These are phyloP conservation scores for Aspergillus sergii DNA, from an alignment of 2,329 filamentous ascomycete species.

Conservation along the genomic window DNA sequence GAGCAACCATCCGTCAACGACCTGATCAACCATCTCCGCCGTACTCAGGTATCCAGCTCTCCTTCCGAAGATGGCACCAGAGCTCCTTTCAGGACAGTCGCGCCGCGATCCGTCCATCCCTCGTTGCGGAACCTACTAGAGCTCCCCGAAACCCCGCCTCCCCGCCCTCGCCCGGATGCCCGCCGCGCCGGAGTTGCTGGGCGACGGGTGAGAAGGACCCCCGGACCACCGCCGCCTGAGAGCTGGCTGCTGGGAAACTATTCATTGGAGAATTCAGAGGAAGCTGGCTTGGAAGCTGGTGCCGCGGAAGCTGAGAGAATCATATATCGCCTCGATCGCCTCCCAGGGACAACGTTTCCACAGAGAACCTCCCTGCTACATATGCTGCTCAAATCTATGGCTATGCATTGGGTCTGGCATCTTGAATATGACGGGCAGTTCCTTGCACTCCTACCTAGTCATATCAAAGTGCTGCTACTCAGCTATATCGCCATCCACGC, in stretches of 20 bases:
- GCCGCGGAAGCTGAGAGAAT: slow-evolving; percentile 22
- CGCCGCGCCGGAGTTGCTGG: slow-evolving; percentile 36
- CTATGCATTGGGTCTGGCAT: slow-evolving; percentile 59
- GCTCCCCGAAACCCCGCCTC: slow-evolving; percentile 46
- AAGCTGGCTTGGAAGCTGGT: slow-evolving; percentile 16
- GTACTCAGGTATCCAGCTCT: slow-evolving; percentile 38
- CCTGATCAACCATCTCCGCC: slow-evolving; percentile 50
- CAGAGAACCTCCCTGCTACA: slow-evolving; percentile 51
- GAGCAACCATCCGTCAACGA: slow-evolving; percentile 48
- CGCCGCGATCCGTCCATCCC: slow-evolving; percentile 47
- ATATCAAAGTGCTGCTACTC: slow-evolving; percentile 56
- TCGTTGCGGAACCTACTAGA: slow-evolving; percentile 48
- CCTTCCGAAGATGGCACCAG: slow-evolving; percentile 20
- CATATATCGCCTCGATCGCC: slow-evolving; percentile 38
- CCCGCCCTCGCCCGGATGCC: slow-evolving; percentile 42
- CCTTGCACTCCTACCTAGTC: slow-evolving; percentile 53
- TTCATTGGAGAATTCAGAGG: neutral
- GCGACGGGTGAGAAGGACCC: slow-evolving; percentile 38
- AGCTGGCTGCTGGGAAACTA: slow-evolving; percentile 45
- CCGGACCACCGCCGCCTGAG: slow-evolving; percentile 49
- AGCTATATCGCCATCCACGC: slow-evolving; percentile 60
- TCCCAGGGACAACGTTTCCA: slow-evolving; percentile 46
- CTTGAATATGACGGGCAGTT: slow-evolving; percentile 60
- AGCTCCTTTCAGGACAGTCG: slow-evolving; percentile 21
- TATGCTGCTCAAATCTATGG: slow-evolving; percentile 55